These are phyloP conservation scores for Stropharia rugosoannulata DNA, from an alignment of 768 basidiomycete species.

Conservation along the genomic window DNA sequence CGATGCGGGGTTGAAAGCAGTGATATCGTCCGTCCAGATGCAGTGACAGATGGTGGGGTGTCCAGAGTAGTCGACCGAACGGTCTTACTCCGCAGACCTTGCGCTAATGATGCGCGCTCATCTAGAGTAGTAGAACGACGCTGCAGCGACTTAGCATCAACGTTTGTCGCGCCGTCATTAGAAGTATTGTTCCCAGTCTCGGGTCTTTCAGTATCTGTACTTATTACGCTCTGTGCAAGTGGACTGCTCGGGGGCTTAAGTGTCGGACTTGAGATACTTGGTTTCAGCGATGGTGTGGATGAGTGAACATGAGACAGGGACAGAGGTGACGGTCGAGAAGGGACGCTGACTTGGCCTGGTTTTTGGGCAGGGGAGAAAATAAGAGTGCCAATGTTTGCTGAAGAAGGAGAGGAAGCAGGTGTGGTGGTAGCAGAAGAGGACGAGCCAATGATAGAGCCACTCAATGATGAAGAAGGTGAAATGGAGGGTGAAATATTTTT, in stretches of 20 bases:
- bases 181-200: neutral
- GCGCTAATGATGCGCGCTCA: neutral
- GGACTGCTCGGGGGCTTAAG: conserved; percentile 38
- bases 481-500: conserved; percentile 1
- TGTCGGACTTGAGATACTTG: conserved; percentile 4
- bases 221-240: conserved; percentile 21
- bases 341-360: conserved; percentile 21
- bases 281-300: conserved; percentile 3
- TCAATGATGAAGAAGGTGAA: conserved; percentile 18
- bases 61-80: neutral
- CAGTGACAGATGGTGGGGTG: neutral
- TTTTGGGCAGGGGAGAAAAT: conserved; percentile 13
- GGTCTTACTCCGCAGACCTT: neutral
- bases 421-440: conserved; percentile 13
- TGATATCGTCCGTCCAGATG: neutral
- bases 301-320: conserved; percentile 39
- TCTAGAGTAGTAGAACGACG: too few relatives aligned
- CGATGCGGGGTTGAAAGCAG: neutral
- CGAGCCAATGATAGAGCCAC: neutral
- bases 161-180: neutral
- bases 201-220: neutral
- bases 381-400: conserved; percentile 11
- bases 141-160: neutral
- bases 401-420: conserved; percentile 19
- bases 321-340: conserved; percentile 38